Evolutionary conservation across 192 early-diverging fungal species (phyloP), one percentile per base, ranked within the genome.

Genomic region (Coemansia reversa): DNA sequence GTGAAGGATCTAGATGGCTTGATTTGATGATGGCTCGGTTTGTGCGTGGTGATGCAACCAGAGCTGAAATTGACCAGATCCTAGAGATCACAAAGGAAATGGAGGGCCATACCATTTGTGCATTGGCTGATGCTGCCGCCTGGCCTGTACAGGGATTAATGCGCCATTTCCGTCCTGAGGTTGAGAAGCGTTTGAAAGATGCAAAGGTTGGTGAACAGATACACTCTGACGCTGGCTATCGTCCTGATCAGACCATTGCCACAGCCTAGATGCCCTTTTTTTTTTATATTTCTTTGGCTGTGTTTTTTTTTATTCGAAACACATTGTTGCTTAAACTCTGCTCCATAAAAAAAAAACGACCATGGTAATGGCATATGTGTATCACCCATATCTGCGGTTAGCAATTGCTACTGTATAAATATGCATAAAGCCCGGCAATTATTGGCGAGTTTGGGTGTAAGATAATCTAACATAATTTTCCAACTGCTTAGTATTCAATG

Each of bases 41-140:
- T 77, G 94, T 94, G 66, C 79, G 81, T 9, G 97, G 97, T 28
- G 78, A 93, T 61, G 94, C 90, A 5, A 86, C 84, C 12, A 68
- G 82, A 14, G 83, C 86, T 25, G 97, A 99, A 74, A 96, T 99
- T 76, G 97, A 99, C 75, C 91, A 92, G 88, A 94, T 99, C 47
- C 86, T 92, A 68, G 95, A 97, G 82, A 82, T 99, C 48, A 88
- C 92, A 29, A 88, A 95, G 75, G 91, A 97, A 83, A 99, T 99
- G 83, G 97, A 99, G 78, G 97, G 97, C 25, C 97, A 97, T 74
- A 99, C 97, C n/a, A 99, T 99, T 72, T 99, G 97, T 73, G 97
- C 97, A 42, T 83, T 98, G 81, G 97, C 95, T 56, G 97, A 98
- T 81, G 97, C 97, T 32, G 95, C 97, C 24, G 97, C 97, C 52